Conservation (phyloP, 306 rosid genomes). For the Cicer bijugum region DNA sequence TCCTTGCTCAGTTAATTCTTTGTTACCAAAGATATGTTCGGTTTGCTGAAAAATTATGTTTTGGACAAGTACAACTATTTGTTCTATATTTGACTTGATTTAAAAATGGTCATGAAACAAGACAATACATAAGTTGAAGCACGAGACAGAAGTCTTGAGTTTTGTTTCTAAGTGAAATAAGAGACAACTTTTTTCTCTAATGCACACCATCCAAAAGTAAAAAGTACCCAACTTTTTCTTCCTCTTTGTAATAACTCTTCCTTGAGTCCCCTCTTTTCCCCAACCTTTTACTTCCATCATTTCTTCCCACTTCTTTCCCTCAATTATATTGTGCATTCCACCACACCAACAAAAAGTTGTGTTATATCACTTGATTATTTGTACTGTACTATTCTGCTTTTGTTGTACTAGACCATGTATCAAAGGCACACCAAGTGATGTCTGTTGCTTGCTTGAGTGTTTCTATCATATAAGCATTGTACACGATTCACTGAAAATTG, state of each 20-base stretch:
- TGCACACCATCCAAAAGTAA: slow-evolving; percentile 23
- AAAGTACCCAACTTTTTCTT: neutral
- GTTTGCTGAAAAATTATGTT: slow-evolving; percentile 11
- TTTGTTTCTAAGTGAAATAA: slow-evolving; percentile 18
- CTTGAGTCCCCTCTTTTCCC: neutral
- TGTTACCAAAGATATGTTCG: neutral
- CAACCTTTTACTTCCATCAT: neutral
- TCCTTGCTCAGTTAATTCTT: neutral
- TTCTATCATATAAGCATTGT: neutral
- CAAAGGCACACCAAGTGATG: neutral
- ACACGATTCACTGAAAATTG: neutral
- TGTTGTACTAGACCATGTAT: neutral
- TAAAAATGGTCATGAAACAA: slow-evolving; percentile 10
- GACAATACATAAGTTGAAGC: neutral
- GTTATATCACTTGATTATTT: neutral
- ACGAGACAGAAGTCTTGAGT: neutral
- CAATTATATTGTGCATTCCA: neutral
- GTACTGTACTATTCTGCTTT: neutral
- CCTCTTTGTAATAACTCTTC: neutral
- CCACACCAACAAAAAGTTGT: neutral
- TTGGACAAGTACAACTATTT: neutral
- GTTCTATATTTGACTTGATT: slow-evolving; percentile 1
- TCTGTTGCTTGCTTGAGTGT: slow-evolving; percentile 3
- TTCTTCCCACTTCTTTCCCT: neutral
- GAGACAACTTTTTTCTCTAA: slow-evolving; percentile 2